Evolutionary conservation across 2,329 filamentous ascomycete genomes (phyloP).

Genomic region (Sporothrix phasma): DNA sequence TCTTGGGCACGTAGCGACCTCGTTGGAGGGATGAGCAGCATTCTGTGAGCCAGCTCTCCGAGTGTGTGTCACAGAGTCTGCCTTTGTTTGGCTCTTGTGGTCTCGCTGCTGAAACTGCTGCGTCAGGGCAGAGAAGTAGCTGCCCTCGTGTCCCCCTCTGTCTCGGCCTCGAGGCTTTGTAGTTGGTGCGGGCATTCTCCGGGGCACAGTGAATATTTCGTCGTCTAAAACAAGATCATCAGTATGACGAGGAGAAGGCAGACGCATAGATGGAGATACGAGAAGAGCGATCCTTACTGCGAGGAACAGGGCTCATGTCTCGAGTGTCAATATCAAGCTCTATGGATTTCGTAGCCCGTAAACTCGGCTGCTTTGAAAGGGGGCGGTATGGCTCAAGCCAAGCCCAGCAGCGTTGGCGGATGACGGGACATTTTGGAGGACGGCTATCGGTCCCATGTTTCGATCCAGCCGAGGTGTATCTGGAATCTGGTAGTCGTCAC

Average conservation of each 20-base stretch:
- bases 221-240: neutral
- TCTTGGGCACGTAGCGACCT: neutral
- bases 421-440: neutral
- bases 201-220: too few species aligned
- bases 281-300: neutral
- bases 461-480: constrained; percentile 6
- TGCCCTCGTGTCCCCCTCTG: neutral
- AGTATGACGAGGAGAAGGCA: too few species aligned
- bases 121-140: constrained; percentile 13
- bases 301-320: neutral
- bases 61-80: neutral
- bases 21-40: neutral
- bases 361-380: neutral
- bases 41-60: neutral
- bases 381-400: neutral
- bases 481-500: constrained; percentile 9
- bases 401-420: neutral
- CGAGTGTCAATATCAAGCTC: neutral
- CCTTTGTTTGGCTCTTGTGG: neutral
- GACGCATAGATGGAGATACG: too few species aligned
- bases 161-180: neutral
- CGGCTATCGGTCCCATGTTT: too few species aligned
- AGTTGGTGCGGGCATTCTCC: neutral
- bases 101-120: neutral
- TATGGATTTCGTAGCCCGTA: neutral